These are phyloP conservation scores for Phytophthora melonis DNA, from an alignment of 352 stramenopile genomes.

Conservation along the genomic window DNA sequence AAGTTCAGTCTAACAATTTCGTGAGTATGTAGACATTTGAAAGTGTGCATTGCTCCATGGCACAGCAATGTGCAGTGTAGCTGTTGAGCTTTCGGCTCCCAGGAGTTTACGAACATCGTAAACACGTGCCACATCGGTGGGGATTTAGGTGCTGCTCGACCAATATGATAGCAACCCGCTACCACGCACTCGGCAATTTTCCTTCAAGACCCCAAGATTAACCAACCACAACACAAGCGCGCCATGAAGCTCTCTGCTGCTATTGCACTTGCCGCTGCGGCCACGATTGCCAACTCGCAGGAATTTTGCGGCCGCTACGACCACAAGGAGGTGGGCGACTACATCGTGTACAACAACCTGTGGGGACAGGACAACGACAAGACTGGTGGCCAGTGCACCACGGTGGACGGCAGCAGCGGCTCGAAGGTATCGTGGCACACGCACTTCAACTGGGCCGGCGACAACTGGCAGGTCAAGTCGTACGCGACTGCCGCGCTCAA, in stretches of 20 bases:
- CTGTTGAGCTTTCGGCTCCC: no score
- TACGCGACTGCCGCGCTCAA: slow-evolving; percentile 50
- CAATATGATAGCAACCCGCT: not conserved
- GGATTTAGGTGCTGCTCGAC: slow-evolving; percentile 1
- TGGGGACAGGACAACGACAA: slow-evolving; percentile 37
- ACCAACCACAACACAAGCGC: not conserved
- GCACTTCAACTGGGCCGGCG: slow-evolving; percentile 45
- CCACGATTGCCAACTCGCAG: not conserved
- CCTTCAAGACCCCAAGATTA: slow-evolving; percentile 5
- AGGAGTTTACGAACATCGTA: no score
- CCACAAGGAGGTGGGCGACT: slow-evolving; percentile 27
- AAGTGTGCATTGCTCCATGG: no score
- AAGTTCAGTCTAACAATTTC: no score
- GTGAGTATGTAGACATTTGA: no score
- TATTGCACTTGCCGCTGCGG: slow-evolving; percentile 4
- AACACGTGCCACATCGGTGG: not conserved
- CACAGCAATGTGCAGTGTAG: no score
- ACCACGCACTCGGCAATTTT: slow-evolving; percentile 22
- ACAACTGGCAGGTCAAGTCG: slow-evolving; percentile 47
- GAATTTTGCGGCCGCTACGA: slow-evolving; percentile 35
- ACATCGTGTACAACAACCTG: slow-evolving; percentile 54
- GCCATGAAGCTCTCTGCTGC: slow-evolving; percentile 18
- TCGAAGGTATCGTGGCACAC: slow-evolving; percentile 48
- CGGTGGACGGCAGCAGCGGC: slow-evolving; percentile 34
- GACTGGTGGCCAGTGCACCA: slow-evolving; percentile 45